A percentile compares a stretch with the other conserved stretches of the same genome.
phyloP scores from a whole-genome alignment of 2,329 filamentous ascomycete genomes.

The Cercospora brassicicola region DNA sequence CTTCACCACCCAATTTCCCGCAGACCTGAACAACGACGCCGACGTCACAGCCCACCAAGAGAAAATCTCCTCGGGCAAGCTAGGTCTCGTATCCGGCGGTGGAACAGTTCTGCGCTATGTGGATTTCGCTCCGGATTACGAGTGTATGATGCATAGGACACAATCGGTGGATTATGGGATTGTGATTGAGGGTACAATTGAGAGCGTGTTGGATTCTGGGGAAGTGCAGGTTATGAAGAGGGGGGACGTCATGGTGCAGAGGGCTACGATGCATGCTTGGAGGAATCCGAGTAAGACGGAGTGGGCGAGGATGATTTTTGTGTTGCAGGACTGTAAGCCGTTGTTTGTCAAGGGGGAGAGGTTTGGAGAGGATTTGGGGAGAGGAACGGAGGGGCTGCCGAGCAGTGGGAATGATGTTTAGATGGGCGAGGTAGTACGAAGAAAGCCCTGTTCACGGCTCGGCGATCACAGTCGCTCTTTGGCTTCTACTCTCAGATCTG shows the following conservation, averaged over 20 bases:
- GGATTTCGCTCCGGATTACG: slow-evolving; percentile 39
- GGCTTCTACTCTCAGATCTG: background rate
- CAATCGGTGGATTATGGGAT: slow-evolving; percentile 42
- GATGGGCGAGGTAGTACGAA: background rate
- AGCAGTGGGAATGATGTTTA: slow-evolving; percentile 23
- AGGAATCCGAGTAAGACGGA: slow-evolving; percentile 37
- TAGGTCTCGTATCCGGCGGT: slow-evolving; percentile 53
- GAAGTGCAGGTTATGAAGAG: slow-evolving; percentile 38
- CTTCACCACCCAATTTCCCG: slow-evolving; percentile 55
- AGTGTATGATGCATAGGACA: slow-evolving; percentile 42
- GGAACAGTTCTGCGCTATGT: slow-evolving; percentile 51
- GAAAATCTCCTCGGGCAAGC: slow-evolving; percentile 45
- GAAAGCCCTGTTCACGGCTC: background rate
- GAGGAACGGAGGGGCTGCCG: slow-evolving; percentile 24
- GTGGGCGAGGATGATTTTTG: slow-evolving; percentile 41
- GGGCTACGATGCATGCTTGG: slow-evolving; percentile 44
- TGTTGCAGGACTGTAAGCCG: slow-evolving; percentile 36
- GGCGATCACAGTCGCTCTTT: background rate
- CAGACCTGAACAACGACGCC: slow-evolving; percentile 48
- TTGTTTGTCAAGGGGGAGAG: slow-evolving; percentile 34
- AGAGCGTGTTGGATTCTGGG: slow-evolving; percentile 39
- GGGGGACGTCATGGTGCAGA: slow-evolving; percentile 43
- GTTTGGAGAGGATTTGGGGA: slow-evolving; percentile 36
- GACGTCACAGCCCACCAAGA: slow-evolving; percentile 52
- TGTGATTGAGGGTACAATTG: slow-evolving; percentile 40